Evolutionary conservation across 2,329 filamentous ascomycete species (phyloP).

Genomic region (Chrysoporthe deuterocubensis): DNA sequence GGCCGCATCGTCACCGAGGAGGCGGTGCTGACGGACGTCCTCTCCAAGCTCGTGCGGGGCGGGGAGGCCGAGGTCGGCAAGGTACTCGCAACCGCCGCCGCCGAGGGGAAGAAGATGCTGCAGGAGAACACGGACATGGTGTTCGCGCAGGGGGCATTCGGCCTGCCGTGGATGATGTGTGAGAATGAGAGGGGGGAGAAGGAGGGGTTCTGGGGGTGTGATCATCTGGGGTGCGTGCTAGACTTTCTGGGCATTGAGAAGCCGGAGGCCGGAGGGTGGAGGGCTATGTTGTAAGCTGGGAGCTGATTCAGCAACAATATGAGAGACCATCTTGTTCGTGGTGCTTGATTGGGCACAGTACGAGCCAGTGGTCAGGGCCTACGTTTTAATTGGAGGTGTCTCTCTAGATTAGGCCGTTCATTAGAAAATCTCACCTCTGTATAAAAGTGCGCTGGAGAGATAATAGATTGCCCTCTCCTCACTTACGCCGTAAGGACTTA

Average conservation of each 20-base stretch:
- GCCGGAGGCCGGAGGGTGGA: conserved; percentile 38
- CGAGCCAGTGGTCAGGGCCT: background rate
- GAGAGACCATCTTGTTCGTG: background rate
- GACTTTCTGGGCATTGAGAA: conserved; percentile 41
- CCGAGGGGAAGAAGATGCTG: conserved; percentile 39
- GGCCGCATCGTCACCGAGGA: conserved; percentile 36
- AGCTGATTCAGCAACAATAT: background rate
- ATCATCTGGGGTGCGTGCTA: conserved; percentile 43
- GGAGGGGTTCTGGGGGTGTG: conserved; percentile 46
- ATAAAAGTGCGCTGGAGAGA: too few relatives aligned
- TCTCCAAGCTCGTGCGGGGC: conserved; percentile 35
- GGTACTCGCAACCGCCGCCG: conserved; percentile 35
- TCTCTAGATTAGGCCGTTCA: background rate
- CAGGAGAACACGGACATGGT: conserved; percentile 41
- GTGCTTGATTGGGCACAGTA: background rate
- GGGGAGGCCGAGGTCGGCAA: conserved; percentile 35
- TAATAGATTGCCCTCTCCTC: too few relatives aligned
- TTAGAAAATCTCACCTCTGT: too few relatives aligned
- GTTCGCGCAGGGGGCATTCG: conserved; percentile 43
- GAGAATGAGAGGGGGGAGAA: conserved; percentile 37
- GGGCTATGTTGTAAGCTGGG: conserved; percentile 37
- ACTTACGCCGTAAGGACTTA: too few relatives aligned
- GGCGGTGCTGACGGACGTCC: conserved; percentile 35
- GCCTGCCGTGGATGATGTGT: conserved; percentile 45
- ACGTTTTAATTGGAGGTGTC: background rate